Conservation (phyloP, 164 flowering plant species). For the Magnolia changhungtana region DNA sequence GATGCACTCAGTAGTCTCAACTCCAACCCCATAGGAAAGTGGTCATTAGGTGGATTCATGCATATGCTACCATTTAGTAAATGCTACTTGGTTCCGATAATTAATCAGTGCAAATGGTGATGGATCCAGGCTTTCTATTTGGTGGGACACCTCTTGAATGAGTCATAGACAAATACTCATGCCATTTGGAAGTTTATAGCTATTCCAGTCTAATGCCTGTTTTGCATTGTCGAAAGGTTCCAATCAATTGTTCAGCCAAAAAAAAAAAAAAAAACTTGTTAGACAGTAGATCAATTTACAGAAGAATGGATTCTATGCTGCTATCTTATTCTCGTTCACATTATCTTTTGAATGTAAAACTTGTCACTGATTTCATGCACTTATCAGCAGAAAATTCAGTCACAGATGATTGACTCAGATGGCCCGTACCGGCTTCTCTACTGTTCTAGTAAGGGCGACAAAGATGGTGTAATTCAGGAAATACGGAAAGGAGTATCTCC, state of each 20-base stretch:
- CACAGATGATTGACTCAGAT: slow-evolving; percentile 22
- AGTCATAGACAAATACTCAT: no score
- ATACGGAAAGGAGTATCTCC: slow-evolving; percentile 50
- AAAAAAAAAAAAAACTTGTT: neutral
- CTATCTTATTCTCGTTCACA: neutral
- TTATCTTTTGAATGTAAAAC: neutral
- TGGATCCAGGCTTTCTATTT: no score
- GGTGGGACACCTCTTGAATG: no score
- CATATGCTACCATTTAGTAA: no score
- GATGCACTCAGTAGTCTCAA: no score
- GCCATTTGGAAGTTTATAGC: no score
- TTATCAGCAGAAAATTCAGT: slow-evolving; percentile 11
- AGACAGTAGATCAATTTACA: neutral
- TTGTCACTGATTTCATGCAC: neutral
- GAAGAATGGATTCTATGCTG: neutral
- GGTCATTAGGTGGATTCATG: no score
- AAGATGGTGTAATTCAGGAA: slow-evolving; percentile 50
- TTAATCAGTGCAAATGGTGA: no score
- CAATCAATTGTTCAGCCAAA: neutral
- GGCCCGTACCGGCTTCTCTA: slow-evolving; percentile 52
- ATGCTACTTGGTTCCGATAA: no score
- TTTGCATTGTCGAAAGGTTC: neutral
- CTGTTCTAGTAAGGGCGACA: slow-evolving; percentile 55
- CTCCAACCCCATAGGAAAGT: no score
- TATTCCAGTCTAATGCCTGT: no score